A percentile compares a stretch with the other conserved stretches of the same genome.
These are phyloP conservation scores for Hygrocybe coccinea DNA, from an alignment of 768 basidiomycete species.

Conservation along the genomic window DNA sequence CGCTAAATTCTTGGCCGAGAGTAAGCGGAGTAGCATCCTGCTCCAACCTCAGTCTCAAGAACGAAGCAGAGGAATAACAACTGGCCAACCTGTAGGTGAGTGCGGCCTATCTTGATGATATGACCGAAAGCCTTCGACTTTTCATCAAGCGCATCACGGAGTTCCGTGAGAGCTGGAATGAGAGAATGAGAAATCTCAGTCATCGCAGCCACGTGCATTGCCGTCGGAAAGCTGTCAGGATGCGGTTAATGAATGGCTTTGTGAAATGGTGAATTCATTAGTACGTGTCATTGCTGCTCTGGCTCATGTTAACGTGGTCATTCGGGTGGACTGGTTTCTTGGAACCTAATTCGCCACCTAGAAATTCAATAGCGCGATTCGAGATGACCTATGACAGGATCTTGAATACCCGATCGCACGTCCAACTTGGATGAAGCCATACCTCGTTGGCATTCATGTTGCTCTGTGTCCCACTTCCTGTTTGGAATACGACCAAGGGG, in stretches of 20 bases:
- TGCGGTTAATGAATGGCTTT: background rate
- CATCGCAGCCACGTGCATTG: slow-evolving; percentile 97
- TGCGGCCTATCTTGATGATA: slow-evolving; percentile 98
- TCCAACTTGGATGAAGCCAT: background rate
- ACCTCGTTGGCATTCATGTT: slow-evolving; percentile 99
- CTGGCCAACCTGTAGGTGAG: slow-evolving; percentile 72
- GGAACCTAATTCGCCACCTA: slow-evolving; percentile 91
- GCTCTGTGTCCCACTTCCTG: slow-evolving; percentile 96
- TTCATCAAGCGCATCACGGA: slow-evolving; percentile 76
- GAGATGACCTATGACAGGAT: slow-evolving; percentile 74
- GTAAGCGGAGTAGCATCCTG: slow-evolving; percentile 97
- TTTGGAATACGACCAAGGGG: slow-evolving; percentile 98
- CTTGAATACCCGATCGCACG: too few relatives aligned
- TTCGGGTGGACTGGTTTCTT: slow-evolving; percentile 99
- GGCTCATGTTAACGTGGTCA: slow-evolving; percentile 99
- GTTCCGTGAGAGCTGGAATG: slow-evolving; percentile 78
- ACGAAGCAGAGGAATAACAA: background rate
- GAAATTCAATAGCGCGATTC: slow-evolving; percentile 94
- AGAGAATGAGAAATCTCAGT: slow-evolving; percentile 76
- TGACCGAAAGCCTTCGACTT: slow-evolving; percentile 81
- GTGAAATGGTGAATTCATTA: slow-evolving; percentile 23
- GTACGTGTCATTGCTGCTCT: slow-evolving; percentile 97
- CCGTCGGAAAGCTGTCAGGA: slow-evolving; percentile 83
- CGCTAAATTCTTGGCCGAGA: slow-evolving; percentile 97
- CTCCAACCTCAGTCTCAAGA: slow-evolving; percentile 3